Evolutionary conservation across 2,329 filamentous ascomycete genomes (phyloP), one percentile per base, ranked within the genome.

Genomic region (Colletotrichum navitas): DNA sequence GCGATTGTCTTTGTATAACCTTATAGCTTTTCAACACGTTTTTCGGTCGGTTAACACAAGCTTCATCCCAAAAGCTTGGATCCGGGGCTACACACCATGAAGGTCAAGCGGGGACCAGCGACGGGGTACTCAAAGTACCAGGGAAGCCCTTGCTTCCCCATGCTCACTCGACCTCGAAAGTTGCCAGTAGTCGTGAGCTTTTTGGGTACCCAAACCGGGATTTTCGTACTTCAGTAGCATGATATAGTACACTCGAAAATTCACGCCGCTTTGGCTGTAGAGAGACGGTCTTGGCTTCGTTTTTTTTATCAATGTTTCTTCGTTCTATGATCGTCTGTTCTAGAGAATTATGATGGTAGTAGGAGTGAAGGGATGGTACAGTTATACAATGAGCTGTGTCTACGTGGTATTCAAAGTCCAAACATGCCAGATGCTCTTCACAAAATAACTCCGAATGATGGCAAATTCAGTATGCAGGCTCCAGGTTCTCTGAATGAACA

Each of bases 361-460:
- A 34, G 10, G 4, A 34, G 14, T 34, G 29, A 11, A 34, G 11
- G 32, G 51, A 51, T 52, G 60, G 60, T 64, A 51, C 45, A 51
- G 6, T 5, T 43, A 34, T 2, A 64, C 16, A 29, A 68, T 29
- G 32, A 52, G 51, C 39, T 41, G 26, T 64, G 60, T 64, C 59
- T 56, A 64, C 43, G 11, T 61, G 41, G 39, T 52, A 34, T 43
- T 8, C 21, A n/a, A 32, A 39, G 34, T 7, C 2, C 18, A 21
- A 39, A 26, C 21, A 45, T 47, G 26, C 47, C 24, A 21, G 2
- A 29, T 32, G 26, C 26, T 26, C 24, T 52, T 5, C 12, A 3
- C 7, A 18, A 52, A 52, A 36, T 18, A 58, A 58, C 36, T 41
- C 51, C 21, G 8, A 2, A 24, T 16, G 5, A 29, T 29, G 55